Evolutionary conservation across 495 filamentous ascomycete species (phyloP).

Genomic region (Daldinia grandis): DNA sequence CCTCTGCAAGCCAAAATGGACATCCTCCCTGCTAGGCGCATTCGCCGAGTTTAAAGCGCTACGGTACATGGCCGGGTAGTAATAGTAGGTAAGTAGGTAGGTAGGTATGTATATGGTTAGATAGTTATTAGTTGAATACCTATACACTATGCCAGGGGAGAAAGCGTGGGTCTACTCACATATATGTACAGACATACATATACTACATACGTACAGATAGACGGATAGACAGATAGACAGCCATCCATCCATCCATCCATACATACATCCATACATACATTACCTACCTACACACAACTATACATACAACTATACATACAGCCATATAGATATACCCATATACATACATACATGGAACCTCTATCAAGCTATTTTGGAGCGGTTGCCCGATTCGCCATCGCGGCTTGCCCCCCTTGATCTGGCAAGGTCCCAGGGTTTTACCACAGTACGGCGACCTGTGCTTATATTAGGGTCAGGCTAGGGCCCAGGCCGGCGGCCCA

Average conservation of each 20-base stretch:
- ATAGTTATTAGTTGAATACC: no score
- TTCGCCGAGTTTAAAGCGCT: constrained; percentile 13
- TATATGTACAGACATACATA: background rate
- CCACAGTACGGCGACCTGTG: constrained; percentile 42
- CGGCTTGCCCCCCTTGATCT: constrained; percentile 45
- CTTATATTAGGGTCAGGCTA: constrained; percentile 44
- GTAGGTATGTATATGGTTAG: no score
- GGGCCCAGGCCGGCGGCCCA: constrained; percentile 40
- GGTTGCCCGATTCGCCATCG: constrained; percentile 46
- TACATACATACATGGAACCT: constrained; percentile 28
- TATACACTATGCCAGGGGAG: background rate
- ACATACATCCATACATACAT: background rate
- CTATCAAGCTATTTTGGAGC: constrained; percentile 39
- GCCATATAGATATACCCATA: background rate
- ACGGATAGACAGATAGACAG: no score
- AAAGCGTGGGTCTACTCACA: background rate
- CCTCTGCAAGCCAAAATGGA: constrained; percentile 17
- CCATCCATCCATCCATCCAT: background rate
- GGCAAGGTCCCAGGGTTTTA: constrained; percentile 45
- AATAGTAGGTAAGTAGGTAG: background rate
- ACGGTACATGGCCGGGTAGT: constrained; percentile 10
- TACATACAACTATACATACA: background rate
- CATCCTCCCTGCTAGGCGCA: constrained; percentile 19
- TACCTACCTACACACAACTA: background rate
- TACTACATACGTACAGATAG: no score